These are phyloP conservation scores for Nemania sp. DNA, from an alignment of 2,329 filamentous ascomycete genomes.

Conservation along the genomic window DNA sequence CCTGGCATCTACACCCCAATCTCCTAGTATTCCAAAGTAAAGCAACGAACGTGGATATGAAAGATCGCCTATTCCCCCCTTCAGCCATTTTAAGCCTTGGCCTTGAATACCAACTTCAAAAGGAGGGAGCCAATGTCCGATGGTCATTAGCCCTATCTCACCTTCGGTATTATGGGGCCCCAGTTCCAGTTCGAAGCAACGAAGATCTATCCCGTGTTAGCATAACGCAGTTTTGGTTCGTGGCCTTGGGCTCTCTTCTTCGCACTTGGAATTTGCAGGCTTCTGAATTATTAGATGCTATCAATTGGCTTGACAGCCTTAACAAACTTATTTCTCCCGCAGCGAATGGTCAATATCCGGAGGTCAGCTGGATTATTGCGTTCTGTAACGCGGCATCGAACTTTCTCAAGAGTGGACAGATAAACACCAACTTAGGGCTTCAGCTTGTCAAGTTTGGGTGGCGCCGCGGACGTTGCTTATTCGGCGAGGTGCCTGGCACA, in stretches of 20 bases:
- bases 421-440: not conserved
- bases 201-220: conserved; percentile 18
- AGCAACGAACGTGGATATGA: conserved; percentile 16
- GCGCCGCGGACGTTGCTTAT: conserved; percentile 5
- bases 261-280: conserved; percentile 6
- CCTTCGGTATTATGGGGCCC: conserved; percentile 27
- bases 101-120: conserved; percentile 4
- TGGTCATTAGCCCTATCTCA: conserved; percentile 29
- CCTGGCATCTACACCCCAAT: conserved; percentile 26
- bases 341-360: not conserved
- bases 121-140: not conserved
- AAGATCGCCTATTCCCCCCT: conserved; percentile 9
- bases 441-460: conserved; percentile 28
- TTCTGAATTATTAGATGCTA: conserved; percentile 2
- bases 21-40: not conserved
- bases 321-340: not conserved
- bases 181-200: conserved; percentile 20
- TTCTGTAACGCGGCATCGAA: conserved; percentile 3
- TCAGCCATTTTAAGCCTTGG: conserved; percentile 25
- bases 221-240: conserved; percentile 20
- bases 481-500: not conserved
- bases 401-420: not conserved
- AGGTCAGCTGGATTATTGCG: conserved; percentile 8
- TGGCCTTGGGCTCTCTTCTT: conserved; percentile 20
- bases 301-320: conserved; percentile 10